Conservation (phyloP, 1,139 yeast species). For the Magnusiomyces paraingens region DNA sequence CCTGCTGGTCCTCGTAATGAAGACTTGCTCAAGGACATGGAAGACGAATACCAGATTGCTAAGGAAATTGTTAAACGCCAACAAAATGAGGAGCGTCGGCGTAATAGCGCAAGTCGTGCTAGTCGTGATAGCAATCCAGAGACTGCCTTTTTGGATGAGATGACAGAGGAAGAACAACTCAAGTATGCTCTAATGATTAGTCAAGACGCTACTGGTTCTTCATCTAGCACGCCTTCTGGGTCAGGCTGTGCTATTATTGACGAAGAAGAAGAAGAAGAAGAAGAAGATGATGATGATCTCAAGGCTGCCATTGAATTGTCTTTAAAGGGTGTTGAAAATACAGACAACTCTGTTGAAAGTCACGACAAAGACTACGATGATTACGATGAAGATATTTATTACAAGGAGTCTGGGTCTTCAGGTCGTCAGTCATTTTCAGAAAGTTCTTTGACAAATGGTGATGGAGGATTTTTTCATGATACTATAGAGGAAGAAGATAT, state of each 20-base stretch:
- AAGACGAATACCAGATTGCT: conserved; percentile 29
- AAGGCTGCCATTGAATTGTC: conserved; percentile 24
- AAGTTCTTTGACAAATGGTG: too few relatives aligned
- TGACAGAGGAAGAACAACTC: conserved; percentile 41
- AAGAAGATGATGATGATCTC: conserved; percentile 26
- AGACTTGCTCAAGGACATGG: conserved; percentile 29
- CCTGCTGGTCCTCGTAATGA: conserved; percentile 25
- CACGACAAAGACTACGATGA: neutral
- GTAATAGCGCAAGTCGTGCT: conserved; percentile 9
- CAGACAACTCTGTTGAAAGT: neutral
- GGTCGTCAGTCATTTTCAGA: too few relatives aligned
- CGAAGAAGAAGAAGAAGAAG: conserved; percentile 22
- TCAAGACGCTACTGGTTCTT: conserved; percentile 17
- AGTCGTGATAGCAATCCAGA: conserved; percentile 20
- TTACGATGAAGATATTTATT: neutral
- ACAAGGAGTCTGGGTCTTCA: neutral
- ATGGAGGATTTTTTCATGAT: too few relatives aligned
- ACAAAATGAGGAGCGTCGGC: conserved; percentile 7
- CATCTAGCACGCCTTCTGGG: neutral
- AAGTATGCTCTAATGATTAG: conserved; percentile 39
- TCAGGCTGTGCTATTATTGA: conserved; percentile 12
- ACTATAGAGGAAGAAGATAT: neutral
- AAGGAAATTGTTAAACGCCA: conserved; percentile 18
- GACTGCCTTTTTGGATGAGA: conserved; percentile 32
- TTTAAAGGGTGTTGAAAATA: conserved; percentile 10